Evolutionary conservation across 495 filamentous ascomycete genomes (phyloP), one percentile per base, ranked within the genome.

Genomic region (Talaromyces stipitatus): DNA sequence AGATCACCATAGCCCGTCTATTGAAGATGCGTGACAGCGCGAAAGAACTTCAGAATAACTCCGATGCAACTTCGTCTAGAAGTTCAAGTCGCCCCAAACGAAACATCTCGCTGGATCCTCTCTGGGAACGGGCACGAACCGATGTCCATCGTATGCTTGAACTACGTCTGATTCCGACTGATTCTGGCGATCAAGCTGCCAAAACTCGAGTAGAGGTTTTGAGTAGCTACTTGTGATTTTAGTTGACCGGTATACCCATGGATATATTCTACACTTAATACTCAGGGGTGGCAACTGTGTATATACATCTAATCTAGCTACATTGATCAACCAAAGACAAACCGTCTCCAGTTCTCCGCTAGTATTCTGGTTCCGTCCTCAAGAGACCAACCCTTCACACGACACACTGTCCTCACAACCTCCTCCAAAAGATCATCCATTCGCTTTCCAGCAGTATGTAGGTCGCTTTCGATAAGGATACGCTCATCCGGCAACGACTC

Each of bases 391-490:
- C 82, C 86, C 52, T 90, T 92, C 28, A 95, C 70, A 41, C 78
- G 63, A 65, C 92, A 96, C 1, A 97, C 77, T 60, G 77, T 80
- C 55, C 86, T 72, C 45, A 84, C 80, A 45, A 90, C 84, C 20
- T 89, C 78, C 68, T 94, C 89, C 14, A 98, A 69, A 41, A 81
- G 66, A 2, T 74, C 66, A 69, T 97, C 95, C 88, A 97, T 96
- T 58, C 81, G 70, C 7, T 82, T 78, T 4, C 94, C 94, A 4
- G 94, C 95, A 14, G 72, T 82, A 66, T 97, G 92, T 43, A 96
- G 66, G 69, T 98, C 94, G 67, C 91, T 97, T 69, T 98, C 94
- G 4, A 92, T 76, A 16, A 98, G 78, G 10, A 98, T 73, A 36
- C 82, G 77, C 61, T 95, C 84, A 61, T 90, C 83, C 0, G 94